A percentile compares a stretch with the other conserved stretches of the same genome.
Conservation (phyloP, 306 rosid species). For the Cotoneaster glaucophyllus region DNA sequence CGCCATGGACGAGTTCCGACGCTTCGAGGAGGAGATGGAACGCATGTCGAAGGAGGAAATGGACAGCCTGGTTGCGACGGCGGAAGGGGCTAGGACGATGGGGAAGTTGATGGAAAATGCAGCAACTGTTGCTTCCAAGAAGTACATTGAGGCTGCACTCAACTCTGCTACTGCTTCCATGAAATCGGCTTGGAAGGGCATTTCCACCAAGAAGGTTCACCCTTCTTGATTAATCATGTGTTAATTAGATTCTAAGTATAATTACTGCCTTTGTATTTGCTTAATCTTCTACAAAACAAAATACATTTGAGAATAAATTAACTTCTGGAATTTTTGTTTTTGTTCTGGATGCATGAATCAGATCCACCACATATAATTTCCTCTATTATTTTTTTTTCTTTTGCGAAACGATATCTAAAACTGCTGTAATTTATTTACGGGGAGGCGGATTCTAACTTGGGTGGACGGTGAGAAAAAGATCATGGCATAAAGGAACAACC, state of each 20-base stretch:
- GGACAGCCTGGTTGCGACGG: slow-evolving; percentile 36
- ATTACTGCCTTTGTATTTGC: neutral
- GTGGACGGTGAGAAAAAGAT: neutral
- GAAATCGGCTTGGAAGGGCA: slow-evolving; percentile 85
- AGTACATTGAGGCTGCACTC: slow-evolving; percentile 64
- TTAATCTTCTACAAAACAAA: neutral
- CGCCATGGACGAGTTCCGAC: slow-evolving; percentile 84
- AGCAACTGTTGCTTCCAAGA: slow-evolving; percentile 64
- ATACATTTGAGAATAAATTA: neutral
- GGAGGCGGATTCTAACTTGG: neutral
- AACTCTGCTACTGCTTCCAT: slow-evolving; percentile 80
- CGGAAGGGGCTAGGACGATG: slow-evolving; percentile 65
- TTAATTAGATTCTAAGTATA: neutral
- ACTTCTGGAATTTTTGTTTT: neutral
- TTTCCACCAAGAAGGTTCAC: slow-evolving; percentile 73
- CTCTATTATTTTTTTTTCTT: neutral
- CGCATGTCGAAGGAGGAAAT: slow-evolving; percentile 39
- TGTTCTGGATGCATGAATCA: neutral
- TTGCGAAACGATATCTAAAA: neutral
- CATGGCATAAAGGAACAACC: neutral
- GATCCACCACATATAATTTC: neutral
- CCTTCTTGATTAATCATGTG: slow-evolving; percentile 40
- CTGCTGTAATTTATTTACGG: neutral
- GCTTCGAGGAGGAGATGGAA: slow-evolving; percentile 66
- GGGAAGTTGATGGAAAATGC: slow-evolving; percentile 66